Evolutionary conservation across 2,329 filamentous ascomycete genomes (phyloP).

Genomic region (Albophoma yamanashiensis): DNA sequence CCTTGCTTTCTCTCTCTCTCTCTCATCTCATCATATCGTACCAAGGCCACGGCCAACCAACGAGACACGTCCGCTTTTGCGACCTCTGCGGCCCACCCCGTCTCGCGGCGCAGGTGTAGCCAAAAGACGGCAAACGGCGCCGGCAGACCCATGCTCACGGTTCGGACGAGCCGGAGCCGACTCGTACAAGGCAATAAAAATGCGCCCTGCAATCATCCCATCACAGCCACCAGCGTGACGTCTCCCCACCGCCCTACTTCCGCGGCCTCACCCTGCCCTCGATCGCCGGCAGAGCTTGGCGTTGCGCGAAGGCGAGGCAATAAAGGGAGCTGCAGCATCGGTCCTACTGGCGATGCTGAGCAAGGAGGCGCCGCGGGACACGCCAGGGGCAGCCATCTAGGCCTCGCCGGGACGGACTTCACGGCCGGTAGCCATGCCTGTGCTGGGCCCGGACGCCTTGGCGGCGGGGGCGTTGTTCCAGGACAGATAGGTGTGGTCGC

Average conservation of each 20-base stretch:
- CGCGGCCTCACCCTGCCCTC: not conserved
- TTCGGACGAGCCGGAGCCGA: not conserved
- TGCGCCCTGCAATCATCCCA: not conserved
- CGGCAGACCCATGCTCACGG: not conserved
- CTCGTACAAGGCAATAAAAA: not conserved
- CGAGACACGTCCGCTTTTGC: not conserved
- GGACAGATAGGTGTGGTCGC: conserved; percentile 92
- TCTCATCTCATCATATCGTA: not conserved
- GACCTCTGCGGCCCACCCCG: not conserved
- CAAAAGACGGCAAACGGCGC: not conserved
- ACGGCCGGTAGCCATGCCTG: conserved; percentile 44
- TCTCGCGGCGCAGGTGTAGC: not conserved
- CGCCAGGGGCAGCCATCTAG: conserved; percentile 23
- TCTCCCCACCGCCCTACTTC: not conserved
- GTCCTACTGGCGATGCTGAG: not conserved
- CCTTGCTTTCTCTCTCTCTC: not conserved
- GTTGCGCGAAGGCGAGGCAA: not conserved
- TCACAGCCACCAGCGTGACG: not conserved
- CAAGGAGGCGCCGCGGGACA: conserved; percentile 11
- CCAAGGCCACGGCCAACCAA: not conserved
- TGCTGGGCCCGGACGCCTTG: conserved; percentile 28
- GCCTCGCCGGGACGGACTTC: conserved; percentile 36
- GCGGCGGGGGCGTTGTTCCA: conserved; percentile 64
- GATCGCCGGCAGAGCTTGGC: not conserved
- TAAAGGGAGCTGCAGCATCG: not conserved